Conservation (phyloP, 2,329 filamentous ascomycete genomes). For the Neofusicoccum laricinum region DNA sequence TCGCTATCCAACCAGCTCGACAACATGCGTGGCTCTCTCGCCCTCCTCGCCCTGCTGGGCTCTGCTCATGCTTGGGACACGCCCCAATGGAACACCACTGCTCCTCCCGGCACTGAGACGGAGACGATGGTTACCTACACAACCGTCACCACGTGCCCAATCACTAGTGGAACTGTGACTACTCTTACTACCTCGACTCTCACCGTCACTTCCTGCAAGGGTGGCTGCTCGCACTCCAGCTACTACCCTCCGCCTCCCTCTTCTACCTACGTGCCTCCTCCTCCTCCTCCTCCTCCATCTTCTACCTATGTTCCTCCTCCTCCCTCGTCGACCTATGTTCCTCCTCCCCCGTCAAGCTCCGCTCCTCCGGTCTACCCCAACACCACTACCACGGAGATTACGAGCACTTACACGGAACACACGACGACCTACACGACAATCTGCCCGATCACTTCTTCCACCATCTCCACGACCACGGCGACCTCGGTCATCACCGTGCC, state of each 20-base stretch:
- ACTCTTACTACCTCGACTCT: slow-evolving; percentile 16
- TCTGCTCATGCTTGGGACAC: slow-evolving; percentile 23
- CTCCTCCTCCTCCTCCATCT: not conserved
- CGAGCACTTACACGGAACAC: slow-evolving; percentile 2
- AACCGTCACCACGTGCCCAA: slow-evolving; percentile 17
- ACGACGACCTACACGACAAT: slow-evolving; percentile 19
- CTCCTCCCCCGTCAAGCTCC: not conserved
- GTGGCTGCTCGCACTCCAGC: slow-evolving; percentile 8
- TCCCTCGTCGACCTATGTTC: not conserved
- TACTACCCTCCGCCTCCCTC: not conserved
- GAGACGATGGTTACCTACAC: slow-evolving; percentile 11
- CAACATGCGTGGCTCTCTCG: slow-evolving; percentile 30
- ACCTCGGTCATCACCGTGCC: slow-evolving; percentile 13
- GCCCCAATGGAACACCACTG: not conserved
- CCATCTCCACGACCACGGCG: slow-evolving; percentile 17
- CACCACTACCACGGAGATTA: not conserved
- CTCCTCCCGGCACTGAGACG: not conserved
- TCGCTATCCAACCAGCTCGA: slow-evolving; percentile 17
- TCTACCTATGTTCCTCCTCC: not conserved
- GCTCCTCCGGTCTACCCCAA: not conserved
- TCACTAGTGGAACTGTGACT: slow-evolving; percentile 15
- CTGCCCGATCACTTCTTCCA: slow-evolving; percentile 20
- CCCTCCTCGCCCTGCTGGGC: slow-evolving; percentile 32
- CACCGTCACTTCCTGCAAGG: slow-evolving; percentile 17
- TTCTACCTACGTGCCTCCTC: not conserved